Base-by-base conservation (phyloP, 371 early-diverging fungal species). In the Mortierella sp. region DNA sequence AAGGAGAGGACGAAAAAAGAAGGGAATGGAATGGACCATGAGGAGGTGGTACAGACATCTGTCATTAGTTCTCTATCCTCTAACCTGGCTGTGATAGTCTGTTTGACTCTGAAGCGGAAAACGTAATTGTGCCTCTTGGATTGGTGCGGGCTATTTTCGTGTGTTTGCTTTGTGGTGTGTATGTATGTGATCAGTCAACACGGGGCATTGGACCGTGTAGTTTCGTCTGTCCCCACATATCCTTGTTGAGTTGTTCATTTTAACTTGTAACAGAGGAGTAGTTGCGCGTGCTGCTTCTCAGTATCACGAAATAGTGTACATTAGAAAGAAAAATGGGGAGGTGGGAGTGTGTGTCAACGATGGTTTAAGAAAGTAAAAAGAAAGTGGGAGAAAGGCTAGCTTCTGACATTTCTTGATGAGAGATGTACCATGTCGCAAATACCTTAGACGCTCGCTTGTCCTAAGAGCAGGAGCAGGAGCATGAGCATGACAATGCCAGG, bases 31-130 rank as follows among this genome's bases (percentile, higher is more conserved):
- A 21, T 51, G 51, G 27, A n/a, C 27, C 10, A 14, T 29, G 32
- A 32, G 60, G 60, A 24, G 60, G 29, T 65, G 35, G 65, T 38
- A 65, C 65, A 65, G 21, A 32, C 65, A 65, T 65, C 41, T 65
- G 65, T 16, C 38, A 65, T 38, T 38, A 16, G 14, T 60, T 60
- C 29, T 58, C 16, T 21, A 41, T 0, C 10, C 65, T 21, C 51
- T 21, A 14, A 24, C 35, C 38, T 38, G 41, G 65, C 10, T 65
- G 10, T 65, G 24, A 32, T 16, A 21, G 21, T 16, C 32, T 12
- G 5, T 4, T 58, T 24, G 29, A 35, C 16, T 65, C 65, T 21
- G 65, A 35, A 65, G 65, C 38, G 32, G 8, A 3, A 65, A 38
- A 38, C 21, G 65, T 32, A 65, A 63, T 18, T 32, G 35, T 16